Evolutionary conservation across 2,329 filamentous ascomycete species (phyloP).

Genomic region (Zasmidium citrigriseum): DNA sequence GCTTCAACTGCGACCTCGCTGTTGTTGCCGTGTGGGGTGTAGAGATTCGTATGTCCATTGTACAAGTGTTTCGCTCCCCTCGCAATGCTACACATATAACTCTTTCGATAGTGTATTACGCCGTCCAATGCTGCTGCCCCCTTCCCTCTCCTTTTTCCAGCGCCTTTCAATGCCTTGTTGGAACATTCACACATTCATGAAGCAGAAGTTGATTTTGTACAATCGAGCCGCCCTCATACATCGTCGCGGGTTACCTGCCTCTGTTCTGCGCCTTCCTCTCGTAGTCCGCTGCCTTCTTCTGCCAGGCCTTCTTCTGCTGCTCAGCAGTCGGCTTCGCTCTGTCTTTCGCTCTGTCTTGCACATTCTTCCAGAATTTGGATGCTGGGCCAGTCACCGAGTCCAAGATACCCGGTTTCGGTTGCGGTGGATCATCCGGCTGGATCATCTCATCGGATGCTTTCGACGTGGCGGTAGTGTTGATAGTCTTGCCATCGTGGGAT

Average conservation of each 20-base stretch:
- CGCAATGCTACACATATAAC: no score
- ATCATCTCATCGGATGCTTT: conserved; percentile 18
- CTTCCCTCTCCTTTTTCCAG: neutral
- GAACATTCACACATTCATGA: neutral
- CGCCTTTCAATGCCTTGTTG: neutral
- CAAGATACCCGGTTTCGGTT: conserved; percentile 11
- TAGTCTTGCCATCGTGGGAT: conserved; percentile 10
- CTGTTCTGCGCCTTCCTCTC: conserved; percentile 22
- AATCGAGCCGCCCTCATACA: neutral
- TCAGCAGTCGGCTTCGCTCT: conserved; percentile 5
- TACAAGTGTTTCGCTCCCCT: no score
- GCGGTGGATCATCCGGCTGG: conserved; percentile 10
- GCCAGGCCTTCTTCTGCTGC: conserved; percentile 18
- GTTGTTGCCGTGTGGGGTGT: no score
- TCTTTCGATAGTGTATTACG: no score
- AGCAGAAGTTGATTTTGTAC: neutral
- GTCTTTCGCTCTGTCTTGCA: neutral
- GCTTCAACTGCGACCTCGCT: no score
- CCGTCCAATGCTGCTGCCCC: neutral
- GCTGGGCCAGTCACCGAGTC: conserved; percentile 2
- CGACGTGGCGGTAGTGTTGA: conserved; percentile 18
- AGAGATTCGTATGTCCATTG: no score
- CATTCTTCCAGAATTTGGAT: neutral
- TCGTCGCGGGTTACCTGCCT: neutral
- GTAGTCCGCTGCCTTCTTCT: conserved; percentile 31